Conservation (phyloP, 2,329 filamentous ascomycete species). For the Exophiala alcalophila region DNA sequence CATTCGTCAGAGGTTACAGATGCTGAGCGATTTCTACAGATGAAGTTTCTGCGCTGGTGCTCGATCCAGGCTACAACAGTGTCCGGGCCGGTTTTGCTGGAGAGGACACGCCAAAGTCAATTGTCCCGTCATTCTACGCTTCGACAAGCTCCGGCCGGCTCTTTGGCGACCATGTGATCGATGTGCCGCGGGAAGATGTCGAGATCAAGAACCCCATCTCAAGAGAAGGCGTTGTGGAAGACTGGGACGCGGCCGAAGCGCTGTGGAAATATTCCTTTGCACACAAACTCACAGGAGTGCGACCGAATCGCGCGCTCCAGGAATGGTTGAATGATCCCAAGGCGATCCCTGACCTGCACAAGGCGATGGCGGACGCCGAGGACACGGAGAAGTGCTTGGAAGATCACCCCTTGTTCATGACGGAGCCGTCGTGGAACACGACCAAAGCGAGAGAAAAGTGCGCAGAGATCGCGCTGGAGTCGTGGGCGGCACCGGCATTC, state of each 20-base stretch:
- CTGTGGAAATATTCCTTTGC: slow-evolving; percentile 93
- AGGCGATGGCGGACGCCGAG: slow-evolving; percentile 59
- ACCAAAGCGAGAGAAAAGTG: slow-evolving; percentile 86
- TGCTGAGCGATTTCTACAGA: slow-evolving; percentile 53
- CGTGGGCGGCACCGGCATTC: slow-evolving; percentile 91
- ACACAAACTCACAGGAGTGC: slow-evolving; percentile 76
- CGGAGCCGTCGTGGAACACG: slow-evolving; percentile 89
- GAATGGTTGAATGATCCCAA: slow-evolving; percentile 71
- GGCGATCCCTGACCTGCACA: slow-evolving; percentile 54
- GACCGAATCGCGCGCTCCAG: slow-evolving; percentile 65
- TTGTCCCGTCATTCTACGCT: slow-evolving; percentile 88
- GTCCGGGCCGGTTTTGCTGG: slow-evolving; percentile 95
- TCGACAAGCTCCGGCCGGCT: slow-evolving; percentile 56
- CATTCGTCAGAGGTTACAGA: too few species aligned
- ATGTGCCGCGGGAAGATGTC: slow-evolving; percentile 69
- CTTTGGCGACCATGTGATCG: slow-evolving; percentile 88
- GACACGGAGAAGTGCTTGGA: slow-evolving; percentile 73
- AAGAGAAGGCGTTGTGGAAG: slow-evolving; percentile 83
- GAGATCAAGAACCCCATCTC: slow-evolving; percentile 92
- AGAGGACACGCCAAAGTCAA: slow-evolving; percentile 93
- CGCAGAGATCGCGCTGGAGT: slow-evolving; percentile 95
- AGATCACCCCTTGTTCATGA: slow-evolving; percentile 89
- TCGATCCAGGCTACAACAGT: slow-evolving; percentile 88
- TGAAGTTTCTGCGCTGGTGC: slow-evolving; percentile 93
- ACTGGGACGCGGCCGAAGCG: slow-evolving; percentile 88